These are phyloP conservation scores for Nakaseomyces delphensis DNA, from an alignment of 1,139 yeast species.

Conservation along the genomic window DNA sequence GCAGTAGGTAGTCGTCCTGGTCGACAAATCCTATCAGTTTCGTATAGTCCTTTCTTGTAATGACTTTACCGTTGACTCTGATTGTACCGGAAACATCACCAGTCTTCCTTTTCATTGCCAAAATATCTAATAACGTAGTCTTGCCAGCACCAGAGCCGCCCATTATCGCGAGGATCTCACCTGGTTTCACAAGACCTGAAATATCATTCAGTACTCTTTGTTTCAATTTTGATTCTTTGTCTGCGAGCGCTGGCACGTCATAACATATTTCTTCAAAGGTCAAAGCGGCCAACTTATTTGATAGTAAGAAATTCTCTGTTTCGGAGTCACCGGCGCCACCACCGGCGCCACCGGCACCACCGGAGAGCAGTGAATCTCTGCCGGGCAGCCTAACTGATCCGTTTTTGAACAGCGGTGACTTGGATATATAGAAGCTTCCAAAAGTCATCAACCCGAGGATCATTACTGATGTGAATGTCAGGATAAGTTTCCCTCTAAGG, in stretches of 20 bases:
- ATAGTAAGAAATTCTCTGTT: conserved; percentile 43
- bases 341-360: no score
- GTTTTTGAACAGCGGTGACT: conserved; percentile 52
- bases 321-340: conserved; percentile 30
- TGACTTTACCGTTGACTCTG: conserved; percentile 57
- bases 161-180: conserved; percentile 90
- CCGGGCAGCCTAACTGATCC: conserved; percentile 30
- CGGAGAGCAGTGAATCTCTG: conserved; percentile 18
- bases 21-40: conserved; percentile 92
- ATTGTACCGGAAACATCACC: conserved; percentile 62
- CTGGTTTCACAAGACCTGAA: conserved; percentile 72
- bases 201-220: conserved; percentile 49
- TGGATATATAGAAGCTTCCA: conserved; percentile 45
- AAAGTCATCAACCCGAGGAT: conserved; percentile 26
- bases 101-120: conserved; percentile 78
- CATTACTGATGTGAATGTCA: conserved; percentile 34
- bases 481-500: conserved; percentile 40
- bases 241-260: conserved; percentile 33
- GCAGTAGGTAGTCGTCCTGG: conserved; percentile 84
- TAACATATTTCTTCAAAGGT: conserved; percentile 69
- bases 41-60: conserved; percentile 41
- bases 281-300: conserved; percentile 60
- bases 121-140: conserved; percentile 80
- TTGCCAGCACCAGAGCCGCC: conserved; percentile 99
- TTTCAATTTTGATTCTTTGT: conserved; percentile 32